phyloP scores from a whole-genome alignment of 2,329 filamentous ascomycete genomes.

The Phaeosphaeria sp. region DNA sequence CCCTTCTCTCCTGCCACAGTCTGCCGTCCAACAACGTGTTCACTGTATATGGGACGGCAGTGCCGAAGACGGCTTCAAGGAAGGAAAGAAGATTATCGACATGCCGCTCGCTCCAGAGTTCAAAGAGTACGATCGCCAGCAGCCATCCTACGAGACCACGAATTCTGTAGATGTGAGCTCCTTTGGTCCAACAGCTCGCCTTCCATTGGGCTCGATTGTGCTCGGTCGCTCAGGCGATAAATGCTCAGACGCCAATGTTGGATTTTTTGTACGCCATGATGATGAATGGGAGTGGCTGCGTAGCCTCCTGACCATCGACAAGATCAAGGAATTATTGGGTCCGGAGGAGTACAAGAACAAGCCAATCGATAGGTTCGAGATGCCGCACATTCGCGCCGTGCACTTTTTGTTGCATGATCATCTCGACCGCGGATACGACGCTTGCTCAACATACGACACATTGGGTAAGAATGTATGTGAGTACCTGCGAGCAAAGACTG shows the following conservation, averaged over 20 bases:
- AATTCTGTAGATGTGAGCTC: slow-evolving; percentile 28
- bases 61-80: neutral
- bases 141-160: slow-evolving; percentile 41
- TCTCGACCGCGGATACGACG: slow-evolving; percentile 53
- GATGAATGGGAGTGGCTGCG: slow-evolving; percentile 44
- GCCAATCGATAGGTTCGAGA: slow-evolving; percentile 49
- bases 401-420: slow-evolving; percentile 57
- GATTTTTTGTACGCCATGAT: slow-evolving; percentile 38
- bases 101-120: slow-evolving; percentile 26
- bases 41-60: slow-evolving; percentile 33
- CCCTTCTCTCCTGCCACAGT: slow-evolving; percentile 44
- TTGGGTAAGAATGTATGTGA: slow-evolving; percentile 57
- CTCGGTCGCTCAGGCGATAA: slow-evolving; percentile 44
- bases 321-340: slow-evolving; percentile 37
- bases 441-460: slow-evolving; percentile 53
- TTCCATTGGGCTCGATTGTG: slow-evolving; percentile 49
- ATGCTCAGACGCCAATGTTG: slow-evolving; percentile 39
- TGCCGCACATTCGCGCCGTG: slow-evolving; percentile 48
- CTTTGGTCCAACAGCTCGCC: slow-evolving; percentile 46
- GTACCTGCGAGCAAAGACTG: slow-evolving; percentile 54
- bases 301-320: slow-evolving; percentile 32
- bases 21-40: slow-evolving; percentile 32
- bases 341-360: slow-evolving; percentile 36
- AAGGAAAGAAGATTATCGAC: neutral
- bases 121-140: slow-evolving; percentile 30